Percentiles rank a stretch among this genome's conserved stretches.
phyloP scores from a whole-genome alignment of 176 grass and related monocot species.

The Eleusine coracana region DNA sequence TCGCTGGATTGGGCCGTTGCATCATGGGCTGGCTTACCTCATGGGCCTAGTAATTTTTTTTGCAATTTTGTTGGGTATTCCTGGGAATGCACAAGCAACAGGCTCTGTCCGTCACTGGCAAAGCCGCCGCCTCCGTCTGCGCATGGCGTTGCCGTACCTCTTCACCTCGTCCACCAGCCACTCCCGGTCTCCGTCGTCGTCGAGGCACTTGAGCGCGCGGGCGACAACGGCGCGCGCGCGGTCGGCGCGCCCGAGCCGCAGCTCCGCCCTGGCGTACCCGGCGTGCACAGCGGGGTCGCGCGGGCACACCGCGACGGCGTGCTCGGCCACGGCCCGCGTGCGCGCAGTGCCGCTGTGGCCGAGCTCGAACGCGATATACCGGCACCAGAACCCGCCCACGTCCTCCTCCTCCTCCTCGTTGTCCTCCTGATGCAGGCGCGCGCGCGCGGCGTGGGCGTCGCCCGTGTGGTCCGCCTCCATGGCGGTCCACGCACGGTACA shows the following conservation, averaged over 20 bases:
- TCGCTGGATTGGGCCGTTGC: no score
- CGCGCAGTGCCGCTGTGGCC: background rate
- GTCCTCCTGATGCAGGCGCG: no score
- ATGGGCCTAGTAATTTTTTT: no score
- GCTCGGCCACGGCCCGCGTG: background rate
- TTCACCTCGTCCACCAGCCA: background rate
- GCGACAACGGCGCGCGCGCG: background rate
- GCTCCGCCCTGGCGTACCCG: background rate
- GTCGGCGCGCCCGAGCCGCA: background rate
- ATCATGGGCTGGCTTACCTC: no score
- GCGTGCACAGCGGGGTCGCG: background rate
- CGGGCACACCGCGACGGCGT: background rate
- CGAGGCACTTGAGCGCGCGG: background rate
- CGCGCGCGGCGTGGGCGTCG: background rate
- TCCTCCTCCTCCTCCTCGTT: background rate
- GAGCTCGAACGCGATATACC: constrained; percentile 15
- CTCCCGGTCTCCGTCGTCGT: background rate
- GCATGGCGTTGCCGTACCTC: background rate
- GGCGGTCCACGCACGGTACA: constrained; percentile 20
- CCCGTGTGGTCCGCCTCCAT: constrained; percentile 5
- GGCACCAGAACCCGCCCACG: constrained; percentile 13
- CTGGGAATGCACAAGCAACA: no score
- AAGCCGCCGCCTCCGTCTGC: background rate
- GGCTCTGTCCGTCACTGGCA: no score
- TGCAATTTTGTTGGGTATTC: no score